Conservation (phyloP, 2,329 filamentous ascomycete genomes). For the Xylariaceae sp. region DNA sequence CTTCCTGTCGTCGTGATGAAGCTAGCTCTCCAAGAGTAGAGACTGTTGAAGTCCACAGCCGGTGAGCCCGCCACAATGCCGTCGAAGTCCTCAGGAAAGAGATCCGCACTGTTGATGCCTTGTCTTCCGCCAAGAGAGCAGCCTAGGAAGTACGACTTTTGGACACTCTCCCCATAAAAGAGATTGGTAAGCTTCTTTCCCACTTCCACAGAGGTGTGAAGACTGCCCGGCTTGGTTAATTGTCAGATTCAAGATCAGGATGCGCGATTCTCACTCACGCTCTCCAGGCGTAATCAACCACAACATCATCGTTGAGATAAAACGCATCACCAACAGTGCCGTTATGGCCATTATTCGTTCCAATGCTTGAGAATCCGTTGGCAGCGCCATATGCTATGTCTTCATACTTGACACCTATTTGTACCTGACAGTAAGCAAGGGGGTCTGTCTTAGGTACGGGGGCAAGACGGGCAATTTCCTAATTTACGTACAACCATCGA, state of each 20-base stretch:
- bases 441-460: neutral
- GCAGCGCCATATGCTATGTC: constrained; percentile 46
- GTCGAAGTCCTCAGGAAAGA: constrained; percentile 60
- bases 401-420: constrained; percentile 44
- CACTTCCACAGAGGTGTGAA: constrained; percentile 52
- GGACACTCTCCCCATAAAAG: constrained; percentile 47
- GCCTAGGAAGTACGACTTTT: constrained; percentile 57
- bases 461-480: neutral
- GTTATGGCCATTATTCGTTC: constrained; percentile 54
- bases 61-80: constrained; percentile 55
- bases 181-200: constrained; percentile 50
- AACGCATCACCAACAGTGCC: constrained; percentile 40
- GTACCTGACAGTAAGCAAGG: constrained; percentile 7
- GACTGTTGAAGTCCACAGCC: constrained; percentile 42
- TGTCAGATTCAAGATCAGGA: neutral
- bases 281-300: constrained; percentile 42
- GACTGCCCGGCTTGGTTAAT: constrained; percentile 18
- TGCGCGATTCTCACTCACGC: constrained; percentile 17
- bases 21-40: constrained; percentile 45
- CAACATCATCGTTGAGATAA: constrained; percentile 41
- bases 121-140: constrained; percentile 64
- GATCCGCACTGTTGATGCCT: constrained; percentile 56
- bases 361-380: constrained; percentile 48
- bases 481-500: constrained; percentile 42
- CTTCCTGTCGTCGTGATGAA: constrained; percentile 44